Percentiles rank a stretch among this genome's conserved stretches.
Evolutionary conservation across 78 protist species (phyloP).

Genomic region (Acrasis kona): DNA sequence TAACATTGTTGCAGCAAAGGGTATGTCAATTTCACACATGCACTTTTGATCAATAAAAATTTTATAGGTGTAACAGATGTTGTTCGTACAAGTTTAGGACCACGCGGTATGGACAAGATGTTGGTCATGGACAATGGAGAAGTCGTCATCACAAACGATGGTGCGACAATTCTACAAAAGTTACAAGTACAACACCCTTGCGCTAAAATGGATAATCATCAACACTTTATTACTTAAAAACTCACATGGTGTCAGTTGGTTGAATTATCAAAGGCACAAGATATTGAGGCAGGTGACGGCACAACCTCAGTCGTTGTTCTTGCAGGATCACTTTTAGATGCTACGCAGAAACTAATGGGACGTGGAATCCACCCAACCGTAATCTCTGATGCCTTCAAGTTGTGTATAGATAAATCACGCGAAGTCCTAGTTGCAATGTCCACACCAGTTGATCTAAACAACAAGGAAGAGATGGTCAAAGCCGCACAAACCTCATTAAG

Average conservation of each 20-base stretch:
- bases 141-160: constrained; percentile 97
- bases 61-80: constrained; percentile 89
- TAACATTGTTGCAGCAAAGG: constrained; percentile 29
- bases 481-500: constrained; percentile 92
- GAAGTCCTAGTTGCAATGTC: constrained; percentile 60
- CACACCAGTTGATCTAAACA: constrained; percentile 71
- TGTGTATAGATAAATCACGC: constrained; percentile 58
- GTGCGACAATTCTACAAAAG: constrained; percentile 92
- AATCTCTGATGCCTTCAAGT: constrained; percentile 71
- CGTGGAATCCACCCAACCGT: constrained; percentile 88
- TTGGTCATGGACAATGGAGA: constrained; percentile 64
- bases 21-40: not conserved
- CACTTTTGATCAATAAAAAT: not conserved
- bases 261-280: constrained; percentile 96
- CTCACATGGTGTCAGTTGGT: constrained; percentile 82
- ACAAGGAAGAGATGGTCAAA: constrained; percentile 75
- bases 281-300: constrained; percentile 99
- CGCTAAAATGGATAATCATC: constrained; percentile 80
- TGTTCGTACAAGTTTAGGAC: constrained; percentile 96
- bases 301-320: constrained; percentile 98
- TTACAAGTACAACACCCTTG: constrained; percentile 92
- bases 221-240: not conserved
- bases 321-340: constrained; percentile 80
- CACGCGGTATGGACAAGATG: constrained; percentile 99
- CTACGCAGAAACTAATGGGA: constrained; percentile 18